These are phyloP conservation scores for Gossypium bickii DNA, from an alignment of 345 rosid species.

Conservation along the genomic window DNA sequence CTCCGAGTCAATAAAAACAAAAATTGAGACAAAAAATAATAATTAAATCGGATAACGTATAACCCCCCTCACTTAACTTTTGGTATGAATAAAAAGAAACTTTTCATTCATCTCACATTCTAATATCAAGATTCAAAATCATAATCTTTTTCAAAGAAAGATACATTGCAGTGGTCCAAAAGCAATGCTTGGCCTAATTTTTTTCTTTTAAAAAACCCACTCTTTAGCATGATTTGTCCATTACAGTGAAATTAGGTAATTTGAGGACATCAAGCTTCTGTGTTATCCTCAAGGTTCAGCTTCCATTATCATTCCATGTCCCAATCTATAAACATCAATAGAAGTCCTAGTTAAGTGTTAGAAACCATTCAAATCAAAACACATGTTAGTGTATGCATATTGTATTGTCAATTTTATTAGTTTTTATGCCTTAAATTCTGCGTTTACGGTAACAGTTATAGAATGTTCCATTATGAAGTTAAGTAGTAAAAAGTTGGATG, in stretches of 20 bases:
- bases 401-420: not conserved
- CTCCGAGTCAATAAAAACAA: too few species aligned
- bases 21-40: too few species aligned
- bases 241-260: not conserved
- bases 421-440: not conserved
- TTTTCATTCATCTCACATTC: not conserved
- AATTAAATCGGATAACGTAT: too few species aligned
- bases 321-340: not conserved
- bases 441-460: not conserved
- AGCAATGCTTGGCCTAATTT: too few species aligned
- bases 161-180: not conserved
- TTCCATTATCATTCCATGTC: not conserved
- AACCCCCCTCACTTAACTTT: too few species aligned
- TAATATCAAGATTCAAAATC: not conserved
- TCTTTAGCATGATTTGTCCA: not conserved
- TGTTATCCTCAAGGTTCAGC: slow-evolving; percentile 1
- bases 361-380: not conserved
- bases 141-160: not conserved
- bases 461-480: too few species aligned
- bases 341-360: not conserved
- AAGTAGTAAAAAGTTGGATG: too few species aligned
- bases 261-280: slow-evolving; percentile 8
- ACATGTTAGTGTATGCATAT: not conserved
- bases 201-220: too few species aligned
- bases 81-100: too few species aligned